Evolutionary conservation across 2,329 filamentous ascomycete species (phyloP).

Genomic region (Bipolaris sorokiniana): DNA sequence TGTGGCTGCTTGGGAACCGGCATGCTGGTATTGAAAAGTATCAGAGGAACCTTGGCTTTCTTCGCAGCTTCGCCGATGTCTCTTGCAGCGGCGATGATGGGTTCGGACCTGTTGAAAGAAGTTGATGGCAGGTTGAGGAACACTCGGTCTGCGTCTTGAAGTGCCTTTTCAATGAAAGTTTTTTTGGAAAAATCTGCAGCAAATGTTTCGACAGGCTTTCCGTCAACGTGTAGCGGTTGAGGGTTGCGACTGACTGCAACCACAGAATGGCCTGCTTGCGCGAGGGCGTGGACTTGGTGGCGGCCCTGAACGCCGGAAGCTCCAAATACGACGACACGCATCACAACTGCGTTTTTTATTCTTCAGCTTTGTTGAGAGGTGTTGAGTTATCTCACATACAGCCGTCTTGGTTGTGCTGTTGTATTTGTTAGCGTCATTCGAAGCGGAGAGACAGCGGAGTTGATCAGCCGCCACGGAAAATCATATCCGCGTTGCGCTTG

Average conservation of each 20-base stretch:
- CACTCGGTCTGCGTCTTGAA: constrained; percentile 27
- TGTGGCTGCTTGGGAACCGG: constrained; percentile 30
- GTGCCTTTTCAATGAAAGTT: constrained; percentile 19
- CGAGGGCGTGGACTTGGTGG: constrained; percentile 36
- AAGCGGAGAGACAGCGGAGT: not conserved
- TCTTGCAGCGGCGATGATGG: constrained; percentile 32
- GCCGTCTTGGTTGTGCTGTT: not conserved
- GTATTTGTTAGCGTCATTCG: not conserved
- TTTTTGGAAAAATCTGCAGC: constrained; percentile 33
- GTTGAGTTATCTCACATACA: not conserved
- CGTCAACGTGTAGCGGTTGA: constrained; percentile 21
- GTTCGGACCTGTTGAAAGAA: constrained; percentile 35
- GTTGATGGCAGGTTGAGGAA: constrained; percentile 41
- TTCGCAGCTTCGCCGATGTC: constrained; percentile 30
- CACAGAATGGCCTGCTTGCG: constrained; percentile 32
- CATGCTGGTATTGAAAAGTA: constrained; percentile 43
- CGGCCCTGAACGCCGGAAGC: constrained; percentile 40
- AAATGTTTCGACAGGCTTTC: constrained; percentile 22
- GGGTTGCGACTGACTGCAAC: constrained; percentile 37
- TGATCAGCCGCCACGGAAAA: constrained; percentile 4
- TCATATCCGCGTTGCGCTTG: not conserved
- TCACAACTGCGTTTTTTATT: constrained; percentile 1
- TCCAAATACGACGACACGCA: constrained; percentile 40
- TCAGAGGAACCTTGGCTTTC: constrained; percentile 19
- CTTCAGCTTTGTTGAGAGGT: not conserved